Percentiles rank a stretch among this genome's conserved stretches.
Conservation (phyloP, 2,329 filamentous ascomycete genomes). For the Stagonosporopsis cucurbitacearum region DNA sequence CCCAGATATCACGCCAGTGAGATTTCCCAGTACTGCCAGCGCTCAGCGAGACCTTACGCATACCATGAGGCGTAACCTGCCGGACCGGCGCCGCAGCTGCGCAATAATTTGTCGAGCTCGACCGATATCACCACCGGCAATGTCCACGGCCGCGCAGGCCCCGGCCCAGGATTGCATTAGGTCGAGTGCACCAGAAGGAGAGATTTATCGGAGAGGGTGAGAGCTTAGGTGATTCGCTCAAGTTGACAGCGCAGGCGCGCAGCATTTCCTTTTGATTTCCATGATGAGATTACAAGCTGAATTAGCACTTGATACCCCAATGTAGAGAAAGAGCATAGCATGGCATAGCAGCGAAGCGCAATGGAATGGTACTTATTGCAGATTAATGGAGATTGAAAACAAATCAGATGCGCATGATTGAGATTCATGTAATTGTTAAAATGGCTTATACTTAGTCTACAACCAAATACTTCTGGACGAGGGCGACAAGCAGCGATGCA, state of each 20-base stretch:
- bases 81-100: too few relatives aligned
- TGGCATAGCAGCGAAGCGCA: neutral
- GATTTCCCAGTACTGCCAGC: neutral
- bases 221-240: neutral
- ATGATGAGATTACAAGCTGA: neutral
- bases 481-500: neutral
- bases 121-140: neutral
- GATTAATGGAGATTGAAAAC: neutral
- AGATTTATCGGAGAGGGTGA: neutral
- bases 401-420: too few relatives aligned
- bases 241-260: neutral
- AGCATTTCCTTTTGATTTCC: neutral
- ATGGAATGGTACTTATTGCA: neutral
- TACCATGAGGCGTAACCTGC: neutral
- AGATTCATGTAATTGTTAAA: neutral
- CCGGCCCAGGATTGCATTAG: neutral
- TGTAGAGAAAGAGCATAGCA: neutral
- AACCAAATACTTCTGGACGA: neutral
- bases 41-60: neutral
- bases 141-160: too few relatives aligned
- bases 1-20: neutral
- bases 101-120: neutral
- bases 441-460: neutral
- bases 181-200: neutral
- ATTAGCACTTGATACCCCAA: neutral